Evolutionary conservation across 352 stramenopile genomes (phyloP).

Genomic region (Phytopythium helicoides): DNA sequence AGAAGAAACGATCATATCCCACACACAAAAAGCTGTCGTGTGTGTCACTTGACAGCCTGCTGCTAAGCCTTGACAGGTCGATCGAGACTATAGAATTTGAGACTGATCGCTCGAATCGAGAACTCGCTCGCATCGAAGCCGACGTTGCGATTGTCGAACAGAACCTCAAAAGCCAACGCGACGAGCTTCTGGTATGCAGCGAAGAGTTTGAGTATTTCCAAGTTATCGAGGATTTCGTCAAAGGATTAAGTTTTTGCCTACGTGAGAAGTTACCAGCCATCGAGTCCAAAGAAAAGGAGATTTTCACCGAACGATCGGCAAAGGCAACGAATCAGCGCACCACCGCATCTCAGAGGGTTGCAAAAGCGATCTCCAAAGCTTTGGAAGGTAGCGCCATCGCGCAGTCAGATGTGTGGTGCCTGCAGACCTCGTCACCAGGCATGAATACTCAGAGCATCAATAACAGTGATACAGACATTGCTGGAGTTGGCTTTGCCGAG

Average conservation of each 20-base stretch:
- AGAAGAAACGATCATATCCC: slow-evolving; percentile 33
- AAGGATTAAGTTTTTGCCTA: slow-evolving; percentile 69
- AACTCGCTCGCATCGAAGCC: slow-evolving; percentile 50
- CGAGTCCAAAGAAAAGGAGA: slow-evolving; percentile 35
- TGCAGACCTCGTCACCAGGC: too few relatives aligned
- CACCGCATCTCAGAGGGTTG: not conserved
- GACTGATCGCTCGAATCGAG: slow-evolving; percentile 40
- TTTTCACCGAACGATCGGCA: slow-evolving; percentile 18
- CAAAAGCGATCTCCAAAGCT: not conserved
- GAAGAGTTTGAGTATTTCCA: slow-evolving; percentile 82
- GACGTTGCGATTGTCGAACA: slow-evolving; percentile 45
- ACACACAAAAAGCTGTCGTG: slow-evolving; percentile 43
- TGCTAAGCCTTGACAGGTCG: slow-evolving; percentile 47
- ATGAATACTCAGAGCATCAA: too few relatives aligned
- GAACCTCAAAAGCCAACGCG: slow-evolving; percentile 33
- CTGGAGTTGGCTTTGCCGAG: slow-evolving; percentile 11
- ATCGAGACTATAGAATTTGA: slow-evolving; percentile 44
- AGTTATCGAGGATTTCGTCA: slow-evolving; percentile 71
- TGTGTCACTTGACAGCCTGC: slow-evolving; percentile 45
- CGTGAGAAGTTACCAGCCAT: slow-evolving; percentile 63
- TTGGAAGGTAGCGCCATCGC: not conserved
- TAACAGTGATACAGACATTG: not conserved
- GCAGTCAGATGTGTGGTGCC: slow-evolving; percentile 9
- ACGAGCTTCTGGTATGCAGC: slow-evolving; percentile 51
- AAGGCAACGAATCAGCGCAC: not conserved